Base-by-base conservation (phyloP, 225 moss, liverwort and hornwort species). In the Polytrichum commune region DNA sequence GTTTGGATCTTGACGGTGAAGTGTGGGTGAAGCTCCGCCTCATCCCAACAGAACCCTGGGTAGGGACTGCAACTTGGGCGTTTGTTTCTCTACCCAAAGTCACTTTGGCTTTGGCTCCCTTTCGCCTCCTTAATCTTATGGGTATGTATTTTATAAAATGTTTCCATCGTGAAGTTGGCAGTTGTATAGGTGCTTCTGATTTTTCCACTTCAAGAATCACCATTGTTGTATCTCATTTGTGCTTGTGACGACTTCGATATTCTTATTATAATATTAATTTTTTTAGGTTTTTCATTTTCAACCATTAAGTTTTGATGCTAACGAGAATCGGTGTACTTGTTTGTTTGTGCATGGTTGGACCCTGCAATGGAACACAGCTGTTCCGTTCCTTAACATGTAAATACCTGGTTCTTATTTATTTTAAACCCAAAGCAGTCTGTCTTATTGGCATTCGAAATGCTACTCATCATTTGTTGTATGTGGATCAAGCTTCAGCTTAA, bases 1-100 rank as follows among this genome's bases (percentile, higher is more conserved):
- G 95, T 24, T 82, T 98, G 80, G 98, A 98, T 86, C 77, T 98
- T 55, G 98, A 98, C 60, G 88, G 92, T 69, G 98, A 98, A 84
- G 75, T 95, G 53, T 98, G 98, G 98, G 93, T 98, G 80, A 98
- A 98, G 83, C 77, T 95, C 68, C 83, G 95, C 54, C 78, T 98
- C 79, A 83, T 98, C 77, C 98, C 98, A 33, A 77, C 80, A 63
- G 98, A 95, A 69, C 98, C 98, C 27, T 98, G 92, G 91, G 83
- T 98, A 75, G 95, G 98, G 67, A 90, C 91, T 79, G 92, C 89
- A 79, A 98, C 95, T 33, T 98, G 98, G 98, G 98, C 98, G 38
- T 98, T 98, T 78, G 87, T 98, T 73, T 70, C 83, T 73, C 95
- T 85, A 60, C 98, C 98, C 33, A 98, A 85, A 77, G 92, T 98